These are phyloP conservation scores for Sanghuangporus sanghuang DNA, from an alignment of 1,284 basidiomycete species.

Conservation along the genomic window DNA sequence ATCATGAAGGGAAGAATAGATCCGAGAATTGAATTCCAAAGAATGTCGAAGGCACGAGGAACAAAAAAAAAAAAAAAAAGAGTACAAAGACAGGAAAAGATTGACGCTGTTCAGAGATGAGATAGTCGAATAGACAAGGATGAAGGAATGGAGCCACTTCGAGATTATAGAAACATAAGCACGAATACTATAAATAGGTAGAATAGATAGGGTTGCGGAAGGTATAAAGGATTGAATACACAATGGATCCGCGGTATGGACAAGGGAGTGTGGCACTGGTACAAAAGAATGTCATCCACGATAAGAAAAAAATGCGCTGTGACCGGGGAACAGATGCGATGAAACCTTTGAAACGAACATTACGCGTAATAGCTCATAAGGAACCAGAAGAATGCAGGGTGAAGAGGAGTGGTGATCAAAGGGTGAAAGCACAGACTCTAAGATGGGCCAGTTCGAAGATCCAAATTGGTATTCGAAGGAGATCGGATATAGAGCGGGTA, in stretches of 20 bases:
- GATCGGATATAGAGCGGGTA: neutral
- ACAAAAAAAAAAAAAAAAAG: neutral
- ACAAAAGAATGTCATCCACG: neutral
- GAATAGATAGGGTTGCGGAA: neutral
- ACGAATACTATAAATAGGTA: neutral
- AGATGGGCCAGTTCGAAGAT: neutral
- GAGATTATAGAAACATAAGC: neutral
- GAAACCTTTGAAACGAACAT: no score
- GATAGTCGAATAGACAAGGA: neutral
- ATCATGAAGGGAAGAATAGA: no score
- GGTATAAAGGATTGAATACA: neutral
- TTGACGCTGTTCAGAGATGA: neutral
- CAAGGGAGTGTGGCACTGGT: neutral
- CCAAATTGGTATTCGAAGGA: neutral
- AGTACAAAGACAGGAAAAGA: neutral
- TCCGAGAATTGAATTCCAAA: no score
- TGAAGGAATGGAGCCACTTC: neutral
- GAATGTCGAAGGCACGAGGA: no score
- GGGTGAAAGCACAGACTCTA: neutral
- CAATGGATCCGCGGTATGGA: neutral
- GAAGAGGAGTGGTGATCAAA: neutral
- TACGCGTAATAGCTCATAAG: neutral
- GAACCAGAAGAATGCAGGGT: neutral
- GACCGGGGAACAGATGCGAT: neutral
- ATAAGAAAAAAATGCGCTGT: neutral